phyloP scores from a whole-genome alignment of 495 filamentous ascomycete species.

The Daldinia bambusicola region DNA sequence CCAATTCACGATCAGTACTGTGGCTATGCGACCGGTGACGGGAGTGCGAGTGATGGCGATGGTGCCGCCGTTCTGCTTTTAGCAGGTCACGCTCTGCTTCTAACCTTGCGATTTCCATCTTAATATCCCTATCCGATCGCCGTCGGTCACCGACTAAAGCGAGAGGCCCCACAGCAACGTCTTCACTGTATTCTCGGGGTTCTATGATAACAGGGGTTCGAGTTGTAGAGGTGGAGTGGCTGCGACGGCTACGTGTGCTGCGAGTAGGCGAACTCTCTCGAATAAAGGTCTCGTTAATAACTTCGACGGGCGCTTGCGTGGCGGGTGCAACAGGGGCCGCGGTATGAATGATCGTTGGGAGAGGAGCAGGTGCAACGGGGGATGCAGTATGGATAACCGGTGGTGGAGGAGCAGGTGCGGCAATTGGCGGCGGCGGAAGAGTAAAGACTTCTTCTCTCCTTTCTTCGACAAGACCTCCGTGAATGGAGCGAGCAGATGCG shows the following conservation, averaged over 20 bases:
- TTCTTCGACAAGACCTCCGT: slow-evolving; percentile 54
- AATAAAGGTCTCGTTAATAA: slow-evolving; percentile 53
- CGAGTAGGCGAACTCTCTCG: slow-evolving; percentile 55
- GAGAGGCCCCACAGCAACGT: slow-evolving; percentile 62
- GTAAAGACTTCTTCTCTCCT: slow-evolving; percentile 47
- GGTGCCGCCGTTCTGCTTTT: slow-evolving; percentile 44
- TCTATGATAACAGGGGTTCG: slow-evolving; percentile 49
- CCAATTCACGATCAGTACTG: slow-evolving; percentile 56
- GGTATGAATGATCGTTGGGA: slow-evolving; percentile 52
- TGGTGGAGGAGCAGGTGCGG: slow-evolving; percentile 36
- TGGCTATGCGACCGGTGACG: slow-evolving; percentile 43
- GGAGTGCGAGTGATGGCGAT: slow-evolving; percentile 40
- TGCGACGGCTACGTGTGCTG: slow-evolving; percentile 43
- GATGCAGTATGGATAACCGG: slow-evolving; percentile 54
- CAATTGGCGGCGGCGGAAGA: slow-evolving; percentile 45
- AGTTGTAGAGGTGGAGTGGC: slow-evolving; percentile 43
- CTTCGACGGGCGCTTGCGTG: slow-evolving; percentile 49
- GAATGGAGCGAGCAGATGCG: slow-evolving; percentile 49
- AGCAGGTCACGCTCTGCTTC: slow-evolving; percentile 56
- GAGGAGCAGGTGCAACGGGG: slow-evolving; percentile 43
- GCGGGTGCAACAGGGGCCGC: slow-evolving; percentile 54
- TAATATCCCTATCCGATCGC: slow-evolving; percentile 63
- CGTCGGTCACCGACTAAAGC: slow-evolving; percentile 61
- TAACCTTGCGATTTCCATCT: slow-evolving; percentile 66
- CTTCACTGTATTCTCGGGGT: slow-evolving; percentile 57